A percentile compares a stretch with the other conserved stretches of the same genome.
Evolutionary conservation across 805 yeast species (phyloP).

Genomic region (Zygoascus bituminiphila): DNA sequence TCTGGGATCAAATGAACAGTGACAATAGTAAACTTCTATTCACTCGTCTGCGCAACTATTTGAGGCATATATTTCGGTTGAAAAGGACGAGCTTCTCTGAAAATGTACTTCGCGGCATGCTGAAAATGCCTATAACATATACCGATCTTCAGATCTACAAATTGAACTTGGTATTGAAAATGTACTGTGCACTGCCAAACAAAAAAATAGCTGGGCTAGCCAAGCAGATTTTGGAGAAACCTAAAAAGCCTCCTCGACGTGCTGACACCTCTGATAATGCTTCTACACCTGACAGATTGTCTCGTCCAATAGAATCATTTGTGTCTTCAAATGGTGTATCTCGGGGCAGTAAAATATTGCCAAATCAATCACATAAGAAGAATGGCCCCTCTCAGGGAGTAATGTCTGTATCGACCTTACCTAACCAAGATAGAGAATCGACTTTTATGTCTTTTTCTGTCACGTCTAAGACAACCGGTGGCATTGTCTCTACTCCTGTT

Average conservation of each 20-base stretch:
- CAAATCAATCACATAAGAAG: too few species aligned
- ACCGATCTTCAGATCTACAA: slow-evolving; percentile 7
- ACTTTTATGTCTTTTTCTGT: too few species aligned
- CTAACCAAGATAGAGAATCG: too few species aligned
- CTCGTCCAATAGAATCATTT: too few species aligned
- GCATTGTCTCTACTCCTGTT: too few species aligned
- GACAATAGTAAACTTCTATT: slow-evolving; percentile 6
- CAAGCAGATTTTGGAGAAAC: neutral
- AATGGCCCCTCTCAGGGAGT: too few species aligned
- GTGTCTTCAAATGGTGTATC: too few species aligned
- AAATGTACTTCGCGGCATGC: neutral
- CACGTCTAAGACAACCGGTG: too few species aligned
- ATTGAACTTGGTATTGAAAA: slow-evolving; percentile 4
- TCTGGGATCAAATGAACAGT: slow-evolving; percentile 10
- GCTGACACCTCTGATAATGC: too few species aligned
- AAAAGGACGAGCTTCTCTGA: slow-evolving; percentile 4
- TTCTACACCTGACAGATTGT: too few species aligned
- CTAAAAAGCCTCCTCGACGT: neutral
- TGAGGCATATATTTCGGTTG: slow-evolving; percentile 5
- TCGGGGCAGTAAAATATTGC: too few species aligned
- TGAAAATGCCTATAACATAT: slow-evolving; percentile 5
- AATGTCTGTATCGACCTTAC: too few species aligned
- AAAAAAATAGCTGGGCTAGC: neutral
- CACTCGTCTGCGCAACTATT: slow-evolving; percentile 15
- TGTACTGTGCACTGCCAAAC: neutral